Percentiles rank a stretch among this genome's conserved stretches.
Evolutionary conservation across 2,329 filamentous ascomycete species (phyloP).

Genomic region (Verticillium nonalfalfae): DNA sequence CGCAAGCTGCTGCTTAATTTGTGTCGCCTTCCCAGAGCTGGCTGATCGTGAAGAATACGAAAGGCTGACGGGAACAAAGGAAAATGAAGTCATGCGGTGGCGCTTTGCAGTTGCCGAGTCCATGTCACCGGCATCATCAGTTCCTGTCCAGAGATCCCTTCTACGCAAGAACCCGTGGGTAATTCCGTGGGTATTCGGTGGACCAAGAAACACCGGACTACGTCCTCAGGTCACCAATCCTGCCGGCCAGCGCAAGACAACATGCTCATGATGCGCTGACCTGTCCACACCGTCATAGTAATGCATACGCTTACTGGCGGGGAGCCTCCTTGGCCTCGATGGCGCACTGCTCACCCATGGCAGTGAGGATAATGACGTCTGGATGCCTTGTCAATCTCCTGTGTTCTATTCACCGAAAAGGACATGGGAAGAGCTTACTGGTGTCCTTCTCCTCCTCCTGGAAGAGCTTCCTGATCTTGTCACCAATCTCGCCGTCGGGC

Average conservation of each 20-base stretch:
- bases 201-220: slow-evolving; percentile 26
- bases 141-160: slow-evolving; percentile 36
- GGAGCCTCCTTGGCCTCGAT: slow-evolving; percentile 94
- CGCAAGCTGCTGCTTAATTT: slow-evolving; percentile 27
- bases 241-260: slow-evolving; percentile 10
- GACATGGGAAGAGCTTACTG: slow-evolving; percentile 56
- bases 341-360: slow-evolving; percentile 92
- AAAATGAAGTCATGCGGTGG: slow-evolving; percentile 27
- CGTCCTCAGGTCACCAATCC: slow-evolving; percentile 16
- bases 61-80: slow-evolving; percentile 27
- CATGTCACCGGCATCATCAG: slow-evolving; percentile 33
- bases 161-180: slow-evolving; percentile 34
- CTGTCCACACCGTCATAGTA: neutral
- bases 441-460: slow-evolving; percentile 80
- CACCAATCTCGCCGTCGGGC: slow-evolving; percentile 82
- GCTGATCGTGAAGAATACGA: slow-evolving; percentile 20
- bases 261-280: neutral
- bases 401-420: neutral
- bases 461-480: slow-evolving; percentile 81
- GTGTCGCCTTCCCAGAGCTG: slow-evolving; percentile 17
- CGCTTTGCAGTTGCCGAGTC: slow-evolving; percentile 20
- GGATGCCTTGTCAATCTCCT: neutral
- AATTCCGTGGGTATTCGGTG: slow-evolving; percentile 26
- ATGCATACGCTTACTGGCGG: slow-evolving; percentile 18
- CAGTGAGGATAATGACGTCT: slow-evolving; percentile 89